Conservation (phyloP, 208 protist genomes). For the Borovskyia barvae region DNA sequence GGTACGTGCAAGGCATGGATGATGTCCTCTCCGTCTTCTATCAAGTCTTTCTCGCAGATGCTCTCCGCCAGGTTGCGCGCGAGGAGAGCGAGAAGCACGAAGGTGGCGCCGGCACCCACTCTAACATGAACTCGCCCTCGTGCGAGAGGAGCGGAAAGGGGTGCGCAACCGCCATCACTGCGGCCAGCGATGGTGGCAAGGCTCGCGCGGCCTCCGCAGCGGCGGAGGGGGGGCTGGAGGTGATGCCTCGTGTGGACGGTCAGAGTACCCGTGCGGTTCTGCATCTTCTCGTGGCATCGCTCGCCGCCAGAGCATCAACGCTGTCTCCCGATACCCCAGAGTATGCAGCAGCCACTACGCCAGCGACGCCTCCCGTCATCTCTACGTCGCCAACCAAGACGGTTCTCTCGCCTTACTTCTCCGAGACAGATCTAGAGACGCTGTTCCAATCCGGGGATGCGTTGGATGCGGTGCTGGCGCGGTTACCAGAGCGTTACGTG, state of each 20-base stretch:
- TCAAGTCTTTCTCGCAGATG: constrained; percentile 82
- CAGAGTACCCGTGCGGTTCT: constrained; percentile 18
- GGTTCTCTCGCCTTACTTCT: constrained; percentile 5
- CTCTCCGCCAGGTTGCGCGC: constrained; percentile 33
- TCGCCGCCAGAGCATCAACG: not conserved
- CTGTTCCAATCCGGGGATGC: constrained; percentile 10
- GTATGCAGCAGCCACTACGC: not conserved
- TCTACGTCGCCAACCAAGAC: not conserved
- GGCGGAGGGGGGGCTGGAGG: not conserved
- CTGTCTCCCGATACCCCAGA: not conserved
- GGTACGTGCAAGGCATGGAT: constrained; percentile 96
- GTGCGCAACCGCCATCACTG: not conserved
- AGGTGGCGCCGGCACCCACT: not conserved
- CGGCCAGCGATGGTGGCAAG: not conserved
- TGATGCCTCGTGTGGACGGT: too few relatives aligned
- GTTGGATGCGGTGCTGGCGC: constrained; percentile 29
- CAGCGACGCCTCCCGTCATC: not conserved
- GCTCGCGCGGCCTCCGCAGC: too few relatives aligned
- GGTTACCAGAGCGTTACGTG: constrained; percentile 21
- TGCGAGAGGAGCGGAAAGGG: not conserved
- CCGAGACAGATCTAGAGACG: constrained; percentile 16
- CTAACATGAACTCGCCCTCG: not conserved
- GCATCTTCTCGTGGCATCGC: constrained; percentile 13
- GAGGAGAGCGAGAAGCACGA: constrained; percentile 1
- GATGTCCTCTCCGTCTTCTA: constrained; percentile 93